Evolutionary conservation across 352 stramenopile species (phyloP).

Genomic region (Phytophthora ramorum): DNA sequence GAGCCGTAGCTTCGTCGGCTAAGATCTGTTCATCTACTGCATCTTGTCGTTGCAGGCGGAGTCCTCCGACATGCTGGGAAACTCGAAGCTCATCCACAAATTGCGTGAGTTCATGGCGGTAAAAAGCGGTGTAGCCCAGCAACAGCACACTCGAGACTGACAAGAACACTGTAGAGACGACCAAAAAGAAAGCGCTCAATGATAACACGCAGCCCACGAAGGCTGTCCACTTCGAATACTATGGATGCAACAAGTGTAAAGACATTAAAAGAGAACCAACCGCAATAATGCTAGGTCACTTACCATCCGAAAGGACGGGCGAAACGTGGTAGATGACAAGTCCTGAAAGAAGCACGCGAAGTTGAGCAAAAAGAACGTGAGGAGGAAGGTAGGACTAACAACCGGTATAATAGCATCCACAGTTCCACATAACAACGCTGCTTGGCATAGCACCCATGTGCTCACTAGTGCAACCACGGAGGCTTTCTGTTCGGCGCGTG

Average conservation of each 20-base stretch:
- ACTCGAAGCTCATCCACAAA: constrained; percentile 36
- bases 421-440: constrained; percentile 43
- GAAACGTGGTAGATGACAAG: constrained; percentile 47
- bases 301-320: constrained; percentile 54
- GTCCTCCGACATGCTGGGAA: constrained; percentile 10
- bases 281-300: background rate
- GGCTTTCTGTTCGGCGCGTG: background rate
- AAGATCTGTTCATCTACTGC: constrained; percentile 26
- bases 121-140: constrained; percentile 36
- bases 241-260: background rate
- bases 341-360: constrained; percentile 66
- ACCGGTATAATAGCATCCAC: constrained; percentile 52
- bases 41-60: constrained; percentile 16
- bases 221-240: constrained; percentile 65
- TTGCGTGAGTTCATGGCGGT: constrained; percentile 33
- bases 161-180: constrained; percentile 56
- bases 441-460: constrained; percentile 46
- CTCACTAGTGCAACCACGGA: constrained; percentile 9
- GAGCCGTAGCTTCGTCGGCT: constrained; percentile 11
- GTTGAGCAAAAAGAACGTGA: constrained; percentile 59
- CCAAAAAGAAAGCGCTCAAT: constrained; percentile 47
- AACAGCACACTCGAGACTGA: constrained; percentile 26
- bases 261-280: background rate
- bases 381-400: constrained; percentile 51
- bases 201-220: constrained; percentile 52